Percentiles rank a stretch among this genome's conserved stretches.
Evolutionary conservation across 2,329 filamentous ascomycete species (phyloP).

Genomic region (Aureobasidium sp.): DNA sequence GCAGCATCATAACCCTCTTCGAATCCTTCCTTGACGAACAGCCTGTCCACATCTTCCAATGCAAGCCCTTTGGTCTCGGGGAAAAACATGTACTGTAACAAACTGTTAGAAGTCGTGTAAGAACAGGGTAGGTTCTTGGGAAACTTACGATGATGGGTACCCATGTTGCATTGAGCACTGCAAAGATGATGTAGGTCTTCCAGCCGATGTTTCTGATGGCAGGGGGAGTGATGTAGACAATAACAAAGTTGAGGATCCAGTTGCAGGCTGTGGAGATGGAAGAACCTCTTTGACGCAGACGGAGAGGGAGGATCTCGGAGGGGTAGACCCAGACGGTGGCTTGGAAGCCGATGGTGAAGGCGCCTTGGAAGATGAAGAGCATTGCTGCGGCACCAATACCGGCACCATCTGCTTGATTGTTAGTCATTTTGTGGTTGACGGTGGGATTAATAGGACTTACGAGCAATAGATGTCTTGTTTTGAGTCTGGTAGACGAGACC

Average conservation of each 20-base stretch:
- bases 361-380: constrained; percentile 56
- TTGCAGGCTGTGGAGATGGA: constrained; percentile 27
- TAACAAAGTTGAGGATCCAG: constrained; percentile 22
- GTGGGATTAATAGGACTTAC: not conserved
- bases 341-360: constrained; percentile 53
- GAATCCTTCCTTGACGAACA: constrained; percentile 12
- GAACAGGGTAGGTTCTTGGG: not conserved
- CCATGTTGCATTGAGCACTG: constrained; percentile 28
- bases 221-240: constrained; percentile 49
- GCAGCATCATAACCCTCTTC: constrained; percentile 4
- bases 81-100: not conserved
- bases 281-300: constrained; percentile 28
- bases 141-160: constrained; percentile 18
- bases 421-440: not conserved
- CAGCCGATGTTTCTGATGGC: constrained; percentile 50
- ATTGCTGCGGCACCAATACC: constrained; percentile 39
- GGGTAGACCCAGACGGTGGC: constrained; percentile 56
- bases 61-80: constrained; percentile 2
- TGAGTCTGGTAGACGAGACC: constrained; percentile 30
- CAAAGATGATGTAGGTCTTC: constrained; percentile 50
- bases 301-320: constrained; percentile 51
- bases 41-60: constrained; percentile 15
- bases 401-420: constrained; percentile 8
- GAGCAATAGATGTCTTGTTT: constrained; percentile 21
- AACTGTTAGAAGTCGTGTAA: not conserved